Conservation (phyloP, 2,329 filamentous ascomycete genomes). For the Epichloe sp. region DNA sequence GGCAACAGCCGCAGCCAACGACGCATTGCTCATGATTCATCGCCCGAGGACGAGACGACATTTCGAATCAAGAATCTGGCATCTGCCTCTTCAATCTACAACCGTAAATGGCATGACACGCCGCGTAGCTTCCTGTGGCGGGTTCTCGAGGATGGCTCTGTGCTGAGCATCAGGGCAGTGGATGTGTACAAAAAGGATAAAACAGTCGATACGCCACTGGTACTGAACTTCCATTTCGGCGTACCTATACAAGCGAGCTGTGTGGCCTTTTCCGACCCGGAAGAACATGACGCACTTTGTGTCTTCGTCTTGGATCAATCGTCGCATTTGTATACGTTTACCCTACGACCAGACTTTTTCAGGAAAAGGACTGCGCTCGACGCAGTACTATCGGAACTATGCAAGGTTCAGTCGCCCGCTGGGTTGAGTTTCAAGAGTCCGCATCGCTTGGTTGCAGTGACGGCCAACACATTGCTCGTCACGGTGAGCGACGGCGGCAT, state of each 20-base stretch:
- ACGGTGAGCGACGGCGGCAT: conserved; percentile 71
- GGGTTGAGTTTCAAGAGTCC: conserved; percentile 65
- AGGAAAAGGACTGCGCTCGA: conserved; percentile 56
- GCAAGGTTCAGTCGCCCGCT: conserved; percentile 60
- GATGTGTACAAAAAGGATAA: conserved; percentile 62
- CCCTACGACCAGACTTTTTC: conserved; percentile 73
- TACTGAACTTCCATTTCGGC: conserved; percentile 66
- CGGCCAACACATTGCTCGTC: conserved; percentile 60
- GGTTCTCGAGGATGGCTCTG: conserved; percentile 63
- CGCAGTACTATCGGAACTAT: conserved; percentile 60
- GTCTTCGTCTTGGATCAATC: conserved; percentile 67
- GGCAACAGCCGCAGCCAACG: conserved; percentile 30
- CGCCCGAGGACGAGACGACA: conserved; percentile 54
- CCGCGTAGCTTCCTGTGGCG: conserved; percentile 88
- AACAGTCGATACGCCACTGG: conserved; percentile 57
- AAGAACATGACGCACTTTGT: conserved; percentile 63
- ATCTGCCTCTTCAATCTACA: conserved; percentile 69
- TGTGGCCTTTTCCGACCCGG: conserved; percentile 68
- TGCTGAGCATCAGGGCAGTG: conserved; percentile 70
- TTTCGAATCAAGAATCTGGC: conserved; percentile 66
- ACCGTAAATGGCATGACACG: conserved; percentile 60
- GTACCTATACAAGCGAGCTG: conserved; percentile 62
- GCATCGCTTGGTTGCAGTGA: conserved; percentile 67
- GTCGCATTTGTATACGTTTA: conserved; percentile 74
- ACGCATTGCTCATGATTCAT: conserved; percentile 20